Evolutionary conservation across 2,329 filamentous ascomycete species (phyloP).

Genomic region (Nigrospora sphaerica): DNA sequence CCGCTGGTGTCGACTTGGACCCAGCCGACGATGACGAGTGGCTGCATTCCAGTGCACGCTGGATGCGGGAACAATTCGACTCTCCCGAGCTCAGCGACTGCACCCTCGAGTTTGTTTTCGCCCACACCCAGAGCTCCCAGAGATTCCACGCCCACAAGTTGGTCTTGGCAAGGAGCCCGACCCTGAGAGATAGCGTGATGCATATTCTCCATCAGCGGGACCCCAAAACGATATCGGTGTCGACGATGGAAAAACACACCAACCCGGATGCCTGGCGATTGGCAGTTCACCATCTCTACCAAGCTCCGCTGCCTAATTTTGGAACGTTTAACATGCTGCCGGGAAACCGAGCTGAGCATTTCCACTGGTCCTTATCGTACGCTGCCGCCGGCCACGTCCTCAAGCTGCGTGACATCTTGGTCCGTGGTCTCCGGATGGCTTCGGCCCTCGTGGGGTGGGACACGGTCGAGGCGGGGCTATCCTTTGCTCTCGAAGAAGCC

Average conservation of each 20-base stretch:
- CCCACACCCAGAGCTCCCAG: slow-evolving; percentile 13
- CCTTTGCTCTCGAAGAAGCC: slow-evolving; percentile 44
- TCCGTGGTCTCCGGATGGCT: slow-evolving; percentile 54
- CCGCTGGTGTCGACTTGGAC: slow-evolving; percentile 16
- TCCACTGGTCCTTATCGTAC: slow-evolving; percentile 55
- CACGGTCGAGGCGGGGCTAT: slow-evolving; percentile 52
- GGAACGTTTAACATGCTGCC: too few relatives aligned
- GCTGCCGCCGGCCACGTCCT: slow-evolving; percentile 56
- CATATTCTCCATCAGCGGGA: slow-evolving; percentile 20
- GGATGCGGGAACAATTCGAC: slow-evolving; percentile 24
- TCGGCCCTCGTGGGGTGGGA: slow-evolving; percentile 53
- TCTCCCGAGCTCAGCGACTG: slow-evolving; percentile 33
- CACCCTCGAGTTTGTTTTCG: slow-evolving; percentile 30
- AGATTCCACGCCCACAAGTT: slow-evolving; percentile 39
- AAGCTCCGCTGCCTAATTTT: slow-evolving; percentile 32
- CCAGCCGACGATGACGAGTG: too few relatives aligned
- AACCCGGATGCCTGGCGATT: slow-evolving; percentile 49
- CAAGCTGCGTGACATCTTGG: slow-evolving; percentile 44
- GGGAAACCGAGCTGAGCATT: slow-evolving; percentile 31
- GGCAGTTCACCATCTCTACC: slow-evolving; percentile 51
- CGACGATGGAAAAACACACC: slow-evolving; percentile 44
- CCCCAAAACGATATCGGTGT: slow-evolving; percentile 34
- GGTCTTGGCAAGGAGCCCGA: slow-evolving; percentile 46
- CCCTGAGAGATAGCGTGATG: slow-evolving; percentile 24
- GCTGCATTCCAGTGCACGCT: too few relatives aligned